phyloP scores from a whole-genome alignment of 495 filamentous ascomycete genomes.

The Polyplosphaeria fusca region DNA sequence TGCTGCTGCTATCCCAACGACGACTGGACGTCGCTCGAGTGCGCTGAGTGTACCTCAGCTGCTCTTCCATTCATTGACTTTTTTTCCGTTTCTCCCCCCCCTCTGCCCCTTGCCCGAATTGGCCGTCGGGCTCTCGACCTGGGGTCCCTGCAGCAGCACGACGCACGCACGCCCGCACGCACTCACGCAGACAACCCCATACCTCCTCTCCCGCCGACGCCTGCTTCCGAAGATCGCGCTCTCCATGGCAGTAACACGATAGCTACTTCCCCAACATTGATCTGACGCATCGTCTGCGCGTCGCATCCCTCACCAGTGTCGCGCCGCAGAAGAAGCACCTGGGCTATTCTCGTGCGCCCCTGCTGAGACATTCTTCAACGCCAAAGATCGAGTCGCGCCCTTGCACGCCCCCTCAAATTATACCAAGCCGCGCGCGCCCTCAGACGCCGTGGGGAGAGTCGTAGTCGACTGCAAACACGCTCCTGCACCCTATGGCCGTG shows the following conservation, averaged over 20 bases:
- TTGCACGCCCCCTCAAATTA: neutral
- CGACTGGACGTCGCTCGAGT: neutral
- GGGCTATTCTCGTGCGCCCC: neutral
- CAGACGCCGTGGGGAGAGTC: too few species aligned
- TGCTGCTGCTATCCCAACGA: neutral
- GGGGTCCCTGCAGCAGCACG: neutral
- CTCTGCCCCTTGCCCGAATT: neutral
- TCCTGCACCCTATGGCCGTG: conserved; percentile 23
- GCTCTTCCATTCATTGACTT: neutral
- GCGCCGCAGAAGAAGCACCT: neutral
- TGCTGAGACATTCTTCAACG: conserved; percentile 2
- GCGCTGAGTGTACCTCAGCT: neutral
- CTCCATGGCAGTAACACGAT: neutral
- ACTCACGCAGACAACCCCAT: neutral
- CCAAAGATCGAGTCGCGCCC: neutral
- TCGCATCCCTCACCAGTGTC: too few species aligned
- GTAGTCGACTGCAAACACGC: neutral
- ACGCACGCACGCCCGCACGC: too few species aligned
- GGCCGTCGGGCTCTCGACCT: neutral
- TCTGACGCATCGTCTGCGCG: neutral
- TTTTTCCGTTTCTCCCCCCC: neutral
- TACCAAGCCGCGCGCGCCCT: too few species aligned
- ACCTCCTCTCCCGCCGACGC: neutral
- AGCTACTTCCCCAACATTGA: neutral
- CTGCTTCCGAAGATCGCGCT: neutral